Evolutionary conservation across 2,329 filamentous ascomycete genomes (phyloP).

Genomic region (Botrytis fabae): DNA sequence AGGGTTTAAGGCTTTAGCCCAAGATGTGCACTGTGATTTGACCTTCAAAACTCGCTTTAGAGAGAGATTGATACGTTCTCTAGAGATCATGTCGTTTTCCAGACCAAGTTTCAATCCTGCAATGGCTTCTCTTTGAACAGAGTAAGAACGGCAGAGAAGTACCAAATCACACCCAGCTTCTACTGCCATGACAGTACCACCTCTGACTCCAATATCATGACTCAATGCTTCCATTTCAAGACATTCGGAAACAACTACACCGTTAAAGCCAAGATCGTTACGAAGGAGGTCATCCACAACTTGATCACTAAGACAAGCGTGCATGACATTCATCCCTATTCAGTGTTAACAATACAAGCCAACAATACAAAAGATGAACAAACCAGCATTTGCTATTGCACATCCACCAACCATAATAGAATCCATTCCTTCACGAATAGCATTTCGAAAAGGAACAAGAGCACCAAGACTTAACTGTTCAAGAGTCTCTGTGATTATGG

Average conservation of each 20-base stretch:
- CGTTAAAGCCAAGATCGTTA: constrained; percentile 85
- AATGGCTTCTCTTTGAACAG: constrained; percentile 88
- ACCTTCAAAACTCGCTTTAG: constrained; percentile 74
- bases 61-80: constrained; percentile 76
- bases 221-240: constrained; percentile 95
- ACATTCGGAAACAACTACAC: constrained; percentile 92
- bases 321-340: constrained; percentile 89
- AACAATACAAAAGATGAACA: neutral
- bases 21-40: constrained; percentile 84
- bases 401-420: constrained; percentile 96
- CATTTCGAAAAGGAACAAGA: constrained; percentile 86
- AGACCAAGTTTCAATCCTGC: constrained; percentile 85
- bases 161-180: constrained; percentile 94
- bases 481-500: constrained; percentile 91
- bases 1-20: constrained; percentile 88
- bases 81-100: constrained; percentile 85
- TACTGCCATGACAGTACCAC: constrained; percentile 95
- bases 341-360: neutral
- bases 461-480: constrained; percentile 92
- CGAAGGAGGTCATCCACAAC: constrained; percentile 87
- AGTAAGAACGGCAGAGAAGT: constrained; percentile 82
- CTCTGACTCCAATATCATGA: constrained; percentile 94
- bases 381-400: constrained; percentile 71
- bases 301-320: constrained; percentile 94
- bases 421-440: constrained; percentile 82